Base-by-base conservation (phyloP, 176 grass and related monocot genomes). In the Oryza officinalis region DNA sequence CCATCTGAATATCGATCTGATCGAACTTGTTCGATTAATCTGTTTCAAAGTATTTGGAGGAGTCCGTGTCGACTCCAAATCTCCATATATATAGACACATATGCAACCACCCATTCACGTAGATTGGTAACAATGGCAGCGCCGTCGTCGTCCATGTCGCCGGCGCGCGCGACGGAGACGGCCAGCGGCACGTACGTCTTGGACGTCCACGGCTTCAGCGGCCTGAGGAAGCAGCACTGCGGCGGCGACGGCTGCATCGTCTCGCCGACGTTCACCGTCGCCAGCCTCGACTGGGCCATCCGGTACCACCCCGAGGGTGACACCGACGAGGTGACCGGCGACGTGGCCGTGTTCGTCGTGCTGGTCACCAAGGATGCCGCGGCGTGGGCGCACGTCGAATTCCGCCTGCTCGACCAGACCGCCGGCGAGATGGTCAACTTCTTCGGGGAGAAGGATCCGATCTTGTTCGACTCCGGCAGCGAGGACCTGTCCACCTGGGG, bases 211-310 rank as follows among this genome's bases (percentile, higher is more conserved):
- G 6, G 74, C 23, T 84, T 35, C 57, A 75, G 45, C 37, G 18
- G 23, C 60, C 60, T 74, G 14, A 20, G 25, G 44, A 68, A 68
- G 69, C 49, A 66, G 15, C 17, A 47, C 11, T 50, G 49, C 70
- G 31, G 43, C 9, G 72, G 33, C 0, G 1, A 67, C 30, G 28
- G 15, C 23, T 3, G 23, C 13, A 7, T 54, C 49, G 14, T 25
- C 61, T 35, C 72, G 57, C 49, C 44, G 45, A 40, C 18, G 7
- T 90, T 90, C 50, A 47, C 32, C 30, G 77, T 50, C 15, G 77
- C 22, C 6, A 64, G 83, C 23, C 54, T 65, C 57, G 69, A 72
- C 31, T 86, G 83, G 87, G 15, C 54, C 63, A 5, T 90, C 78
- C 28, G 1, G 14, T 85, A 43, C 83, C 33, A 71, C 54, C 77